Conservation (phyloP, 176 grass and related monocot genomes). For the Triticum timopheevii region DNA sequence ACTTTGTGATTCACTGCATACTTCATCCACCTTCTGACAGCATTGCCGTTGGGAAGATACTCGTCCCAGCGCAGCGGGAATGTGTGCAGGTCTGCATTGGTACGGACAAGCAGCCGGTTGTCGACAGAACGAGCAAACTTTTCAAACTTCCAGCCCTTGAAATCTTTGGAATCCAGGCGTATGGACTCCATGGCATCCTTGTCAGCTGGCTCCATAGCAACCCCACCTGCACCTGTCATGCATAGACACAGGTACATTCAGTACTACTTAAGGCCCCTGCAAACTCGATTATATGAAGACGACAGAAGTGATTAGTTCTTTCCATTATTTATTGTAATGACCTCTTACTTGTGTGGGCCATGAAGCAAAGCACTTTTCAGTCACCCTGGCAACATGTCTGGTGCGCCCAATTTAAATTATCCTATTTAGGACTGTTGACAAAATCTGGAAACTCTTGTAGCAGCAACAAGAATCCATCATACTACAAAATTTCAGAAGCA, state of each 20-base stretch:
- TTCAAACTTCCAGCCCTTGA: background rate
- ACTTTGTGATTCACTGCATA: slow-evolving; percentile 37
- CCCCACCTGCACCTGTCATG: background rate
- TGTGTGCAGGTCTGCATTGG: slow-evolving; percentile 6
- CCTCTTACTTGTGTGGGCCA: too few species aligned
- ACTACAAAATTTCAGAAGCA: too few species aligned
- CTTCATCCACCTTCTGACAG: slow-evolving; percentile 12
- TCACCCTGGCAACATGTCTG: too few species aligned
- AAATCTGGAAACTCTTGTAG: too few species aligned
- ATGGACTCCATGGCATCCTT: background rate
- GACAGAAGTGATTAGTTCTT: background rate
- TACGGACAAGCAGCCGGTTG: slow-evolving; percentile 11
- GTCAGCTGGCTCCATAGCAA: background rate
- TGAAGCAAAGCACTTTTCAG: too few species aligned
- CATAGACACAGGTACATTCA: background rate
- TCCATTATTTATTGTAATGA: background rate
- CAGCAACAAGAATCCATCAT: too few species aligned
- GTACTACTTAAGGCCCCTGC: background rate
- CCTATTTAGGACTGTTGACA: too few species aligned
- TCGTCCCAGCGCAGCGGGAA: background rate
- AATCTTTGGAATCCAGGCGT: background rate
- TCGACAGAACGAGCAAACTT: slow-evolving; percentile 11
- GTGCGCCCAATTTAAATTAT: too few species aligned
- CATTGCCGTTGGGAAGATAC: background rate
- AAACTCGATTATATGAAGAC: background rate